Percentiles rank a stretch among this genome's conserved stretches.
These are phyloP conservation scores for Diatrype stigma DNA, from an alignment of 2,329 filamentous ascomycete genomes.

Conservation along the genomic window DNA sequence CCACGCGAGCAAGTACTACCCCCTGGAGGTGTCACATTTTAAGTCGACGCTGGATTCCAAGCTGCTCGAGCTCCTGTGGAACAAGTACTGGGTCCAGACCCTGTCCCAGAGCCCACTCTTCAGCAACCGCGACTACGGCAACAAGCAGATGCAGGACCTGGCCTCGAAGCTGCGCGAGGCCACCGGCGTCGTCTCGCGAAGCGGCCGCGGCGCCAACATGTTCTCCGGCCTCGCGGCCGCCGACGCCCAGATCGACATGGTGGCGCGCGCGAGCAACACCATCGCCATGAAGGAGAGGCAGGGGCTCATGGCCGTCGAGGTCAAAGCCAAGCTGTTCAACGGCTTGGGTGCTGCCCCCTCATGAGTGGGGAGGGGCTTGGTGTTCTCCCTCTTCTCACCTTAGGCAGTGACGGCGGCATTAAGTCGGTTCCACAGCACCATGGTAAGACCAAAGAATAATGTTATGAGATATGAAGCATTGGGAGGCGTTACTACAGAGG, in stretches of 20 bases:
- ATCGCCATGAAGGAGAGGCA: conserved; percentile 30
- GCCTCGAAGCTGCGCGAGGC: conserved; percentile 75
- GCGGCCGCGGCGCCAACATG: conserved; percentile 26
- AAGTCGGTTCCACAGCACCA: too few species aligned
- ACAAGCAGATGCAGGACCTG: conserved; percentile 86
- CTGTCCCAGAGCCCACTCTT: conserved; percentile 86
- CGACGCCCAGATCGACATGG: conserved; percentile 25
- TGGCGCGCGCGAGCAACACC: conserved; percentile 25
- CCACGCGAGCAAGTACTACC: conserved; percentile 86
- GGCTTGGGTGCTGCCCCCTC: conserved; percentile 12
- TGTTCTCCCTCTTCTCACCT: too few species aligned
- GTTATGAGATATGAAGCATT: conserved; percentile 29
- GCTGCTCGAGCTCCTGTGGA: conserved; percentile 87
- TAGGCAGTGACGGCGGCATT: too few species aligned
- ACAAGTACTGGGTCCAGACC: conserved; percentile 98
- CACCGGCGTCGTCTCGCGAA: conserved; percentile 34
- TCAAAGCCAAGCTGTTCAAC: conserved; percentile 29
- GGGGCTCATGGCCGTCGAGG: conserved; percentile 27
- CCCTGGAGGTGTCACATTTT: conserved; percentile 87
- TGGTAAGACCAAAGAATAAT: too few species aligned
- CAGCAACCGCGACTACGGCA: conserved; percentile 88
- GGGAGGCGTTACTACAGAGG: conserved; percentile 23
- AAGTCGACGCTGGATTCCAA: conserved; percentile 88
- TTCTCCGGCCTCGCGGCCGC: not conserved
- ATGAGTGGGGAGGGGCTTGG: not conserved